Evolutionary conservation across 768 basidiomycete species (phyloP), one percentile per base, ranked within the genome.

Genomic region (Symmetrospora coprosmae): DNA sequence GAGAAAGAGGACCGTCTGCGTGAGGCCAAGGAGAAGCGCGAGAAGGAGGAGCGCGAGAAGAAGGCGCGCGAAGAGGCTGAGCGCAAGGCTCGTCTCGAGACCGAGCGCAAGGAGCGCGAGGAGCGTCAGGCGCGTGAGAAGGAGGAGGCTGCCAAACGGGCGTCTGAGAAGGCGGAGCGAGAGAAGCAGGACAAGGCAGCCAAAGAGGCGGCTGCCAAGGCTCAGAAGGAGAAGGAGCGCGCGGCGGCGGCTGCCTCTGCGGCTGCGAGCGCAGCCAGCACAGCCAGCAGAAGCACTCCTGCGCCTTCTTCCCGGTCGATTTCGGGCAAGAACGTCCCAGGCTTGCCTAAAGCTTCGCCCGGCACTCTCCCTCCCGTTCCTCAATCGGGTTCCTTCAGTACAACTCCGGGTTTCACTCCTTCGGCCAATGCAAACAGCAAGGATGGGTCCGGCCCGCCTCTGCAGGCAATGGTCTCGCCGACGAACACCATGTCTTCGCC

Each of bases 1-100:
- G 65, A 66, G 55, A 65, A 70, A 56, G 63, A 65, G 48, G 85
- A 87, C 65, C 81, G 81, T 14, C 83, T 86, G 65, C 81, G 78
- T 16, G 85, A 87, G 68, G 79, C 82, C 14, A 84, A 86, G 64
- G 77, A 80, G 61, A 82, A 86, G 74, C 81, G 79, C 72, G 85
- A 86, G 69, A 83, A 86, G 66, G 80, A 75, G 61, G 72, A 68
- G 33, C 77, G 72, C 73, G 64, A 70, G 41, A 66, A 64, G n/a
- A 67, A 67, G 39, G 73, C 72, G 61, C 66, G 66, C 55, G 69
- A 71, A 55, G 66, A 64, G 30, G 56, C 74, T 27, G 80, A 80
- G 55, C 74, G 78, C 55, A 75, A 76, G 39, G 77, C 79, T 52
- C 78, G 77, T 67, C 81, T 82, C 66, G 81, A 80, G 63, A 73